These are phyloP conservation scores for Claviceps sp. DNA, from an alignment of 2,329 filamentous ascomycete species.

Conservation along the genomic window DNA sequence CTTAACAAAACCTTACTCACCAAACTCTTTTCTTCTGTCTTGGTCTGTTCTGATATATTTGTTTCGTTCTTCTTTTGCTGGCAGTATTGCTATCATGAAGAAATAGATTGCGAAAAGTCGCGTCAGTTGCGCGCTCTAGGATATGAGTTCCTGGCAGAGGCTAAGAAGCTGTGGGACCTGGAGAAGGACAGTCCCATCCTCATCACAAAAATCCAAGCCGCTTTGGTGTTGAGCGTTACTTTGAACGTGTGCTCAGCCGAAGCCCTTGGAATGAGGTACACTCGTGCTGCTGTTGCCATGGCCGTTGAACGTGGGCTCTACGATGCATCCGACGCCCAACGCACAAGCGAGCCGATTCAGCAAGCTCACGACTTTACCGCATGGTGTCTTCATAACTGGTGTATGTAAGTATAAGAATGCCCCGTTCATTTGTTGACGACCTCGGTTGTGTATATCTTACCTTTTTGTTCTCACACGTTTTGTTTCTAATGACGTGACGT, in stretches of 20 bases:
- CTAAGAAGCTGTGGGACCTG: constrained; percentile 18
- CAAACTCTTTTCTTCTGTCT: neutral
- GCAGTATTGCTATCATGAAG: neutral
- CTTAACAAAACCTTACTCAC: neutral
- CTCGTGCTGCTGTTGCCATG: neutral
- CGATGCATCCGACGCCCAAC: neutral
- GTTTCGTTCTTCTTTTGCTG: neutral
- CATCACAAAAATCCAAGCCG: constrained; percentile 19
- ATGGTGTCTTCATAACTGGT: constrained; percentile 1
- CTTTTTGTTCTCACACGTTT: neutral
- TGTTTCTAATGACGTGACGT: neutral
- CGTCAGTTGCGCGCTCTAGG: constrained; percentile 15
- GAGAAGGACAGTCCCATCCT: constrained; percentile 10
- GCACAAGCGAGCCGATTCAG: neutral
- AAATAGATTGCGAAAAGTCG: constrained; percentile 11
- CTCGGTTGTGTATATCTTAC: neutral
- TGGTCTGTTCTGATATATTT: neutral
- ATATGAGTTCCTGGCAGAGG: constrained; percentile 20
- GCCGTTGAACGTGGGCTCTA: neutral
- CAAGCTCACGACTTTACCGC: neutral
- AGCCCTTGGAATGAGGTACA: neutral
- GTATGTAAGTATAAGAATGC: neutral
- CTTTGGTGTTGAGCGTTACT: constrained; percentile 10
- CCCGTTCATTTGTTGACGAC: neutral
- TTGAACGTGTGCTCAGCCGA: neutral